Percentiles rank a stretch among this genome's conserved stretches.
phyloP scores from a whole-genome alignment of 1,139 yeast genomes.

The Suhomyces bribrorum region DNA sequence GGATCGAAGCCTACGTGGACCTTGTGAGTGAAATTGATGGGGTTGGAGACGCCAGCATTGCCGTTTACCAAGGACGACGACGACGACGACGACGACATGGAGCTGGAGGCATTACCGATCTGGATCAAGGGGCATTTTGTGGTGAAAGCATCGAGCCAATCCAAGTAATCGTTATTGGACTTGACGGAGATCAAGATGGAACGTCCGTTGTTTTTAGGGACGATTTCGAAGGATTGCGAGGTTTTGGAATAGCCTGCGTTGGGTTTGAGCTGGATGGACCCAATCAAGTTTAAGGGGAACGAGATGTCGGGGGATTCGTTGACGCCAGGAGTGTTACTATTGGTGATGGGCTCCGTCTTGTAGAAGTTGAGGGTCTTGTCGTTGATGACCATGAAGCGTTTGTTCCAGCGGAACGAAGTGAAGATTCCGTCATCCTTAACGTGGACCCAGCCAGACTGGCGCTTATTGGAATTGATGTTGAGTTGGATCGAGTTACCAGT shows the following conservation, averaged over 20 bases:
- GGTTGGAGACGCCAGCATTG: conserved; percentile 75
- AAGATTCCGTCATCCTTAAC: conserved; percentile 86
- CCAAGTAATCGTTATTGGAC: conserved; percentile 75
- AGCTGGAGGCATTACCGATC: conserved; percentile 28
- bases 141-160: conserved; percentile 90
- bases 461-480: conserved; percentile 31
- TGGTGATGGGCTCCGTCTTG: conserved; percentile 55
- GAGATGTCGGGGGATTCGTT: conserved; percentile 38
- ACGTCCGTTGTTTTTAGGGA: conserved; percentile 59
- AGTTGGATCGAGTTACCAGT: conserved; percentile 18
- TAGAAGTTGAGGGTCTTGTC: conserved; percentile 76
- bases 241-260: conserved; percentile 49
- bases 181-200: conserved; percentile 76
- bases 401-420: conserved; percentile 88
- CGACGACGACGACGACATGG: conserved; percentile 14
- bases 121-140: conserved; percentile 74
- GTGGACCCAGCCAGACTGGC: conserved; percentile 78
- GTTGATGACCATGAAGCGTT: conserved; percentile 73
- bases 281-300: conserved; percentile 43
- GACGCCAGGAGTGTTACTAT: conserved; percentile 13
- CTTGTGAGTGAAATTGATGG: conserved; percentile 76
- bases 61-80: conserved; percentile 23
- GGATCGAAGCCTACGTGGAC: conserved; percentile 65
- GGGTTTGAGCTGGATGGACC: conserved; percentile 42
- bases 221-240: conserved; percentile 74